Percentiles rank a stretch among this genome's conserved stretches.
phyloP scores from a whole-genome alignment of 2,329 filamentous ascomycete genomes.

The Didymella lethalis region DNA sequence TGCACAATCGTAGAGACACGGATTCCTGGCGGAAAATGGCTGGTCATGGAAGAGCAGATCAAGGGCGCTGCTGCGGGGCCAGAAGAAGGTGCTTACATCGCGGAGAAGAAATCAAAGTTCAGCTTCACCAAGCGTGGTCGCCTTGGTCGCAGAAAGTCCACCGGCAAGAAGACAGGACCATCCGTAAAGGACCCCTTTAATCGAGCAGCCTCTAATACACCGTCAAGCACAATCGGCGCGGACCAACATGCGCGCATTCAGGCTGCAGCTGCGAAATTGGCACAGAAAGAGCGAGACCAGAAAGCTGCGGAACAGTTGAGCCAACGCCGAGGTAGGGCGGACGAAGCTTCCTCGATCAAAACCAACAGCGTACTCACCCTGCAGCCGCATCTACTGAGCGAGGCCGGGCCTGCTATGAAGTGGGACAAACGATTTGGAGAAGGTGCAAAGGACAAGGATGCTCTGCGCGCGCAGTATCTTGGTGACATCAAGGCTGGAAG shows the following conservation, averaged over 20 bases:
- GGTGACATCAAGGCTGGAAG: constrained; percentile 75
- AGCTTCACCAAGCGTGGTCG: constrained; percentile 78
- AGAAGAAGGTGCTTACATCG: constrained; percentile 85
- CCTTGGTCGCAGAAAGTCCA: constrained; percentile 63
- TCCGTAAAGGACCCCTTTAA: constrained; percentile 62
- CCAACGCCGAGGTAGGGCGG: constrained; percentile 63
- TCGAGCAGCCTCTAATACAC: constrained; percentile 58
- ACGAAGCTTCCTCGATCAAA: constrained; percentile 68
- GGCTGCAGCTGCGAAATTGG: constrained; percentile 84
- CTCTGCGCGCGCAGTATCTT: constrained; percentile 85
- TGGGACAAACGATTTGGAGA: constrained; percentile 98
- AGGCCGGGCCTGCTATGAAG: constrained; percentile 92
- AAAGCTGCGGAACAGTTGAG: constrained; percentile 59
- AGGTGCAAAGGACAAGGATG: constrained; percentile 84
- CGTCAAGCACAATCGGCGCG: constrained; percentile 79
- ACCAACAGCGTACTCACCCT: constrained; percentile 90
- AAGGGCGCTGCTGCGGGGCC: constrained; percentile 89
- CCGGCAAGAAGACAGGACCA: constrained; percentile 51
- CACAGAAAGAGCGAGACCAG: constrained; percentile 71
- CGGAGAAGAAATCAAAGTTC: constrained; percentile 94
- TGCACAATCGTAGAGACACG: constrained; percentile 91
- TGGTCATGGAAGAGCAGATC: constrained; percentile 95
- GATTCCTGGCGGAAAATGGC: constrained; percentile 83
- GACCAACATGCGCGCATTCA: constrained; percentile 95
- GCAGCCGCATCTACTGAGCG: constrained; percentile 82